Evolutionary conservation across 768 basidiomycete genomes (phyloP), one percentile per base, ranked within the genome.

Genomic region (Suillus bovinus): DNA sequence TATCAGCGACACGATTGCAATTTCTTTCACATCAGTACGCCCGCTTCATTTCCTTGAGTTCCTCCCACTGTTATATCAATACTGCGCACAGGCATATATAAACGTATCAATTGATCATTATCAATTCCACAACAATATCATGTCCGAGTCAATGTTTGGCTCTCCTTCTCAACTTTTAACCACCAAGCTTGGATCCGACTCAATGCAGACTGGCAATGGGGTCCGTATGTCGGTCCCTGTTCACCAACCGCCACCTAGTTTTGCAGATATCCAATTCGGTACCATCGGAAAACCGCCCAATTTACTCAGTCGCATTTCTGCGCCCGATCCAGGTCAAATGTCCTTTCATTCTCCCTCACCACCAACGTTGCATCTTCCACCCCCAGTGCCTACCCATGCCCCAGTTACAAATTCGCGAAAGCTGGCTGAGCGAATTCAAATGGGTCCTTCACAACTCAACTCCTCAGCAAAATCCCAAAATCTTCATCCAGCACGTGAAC

Each of bases 261-360:
- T 84, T 60, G 64, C 77, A n/a, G 69, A 75, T 59, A 78, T 87
- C 68, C 76, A 74, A 31, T 88, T 87, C 69, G 71, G 65, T 13
- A 79, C 72, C 5, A 88, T 89, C 44, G 86, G 86, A 33, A 80
- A 83, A 67, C 72, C 76, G 62, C 85, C 86, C 0, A 72, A 76
- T 16, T 74, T 88, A 22, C 76, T 88, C 31, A 79, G 77, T 63
- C 83, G 87, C 27, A 75, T 88, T 39, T 78, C 81, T 36, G 69
- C 70, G 42, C 68, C 75, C 3, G 69, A 74, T 47, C 68, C 74
- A 27, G 71, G 72, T 47, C 52, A 65, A 6, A 41, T 24, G 2
- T 53, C 59, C 5, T 76, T 77, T 58, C 71, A 69, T 59, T 72
- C 73, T 0, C 67, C 70, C 8, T 65, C 76, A 5, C 72, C 73